phyloP scores from a whole-genome alignment of 352 stramenopile genomes.

The Globisporangium perplexum region DNA sequence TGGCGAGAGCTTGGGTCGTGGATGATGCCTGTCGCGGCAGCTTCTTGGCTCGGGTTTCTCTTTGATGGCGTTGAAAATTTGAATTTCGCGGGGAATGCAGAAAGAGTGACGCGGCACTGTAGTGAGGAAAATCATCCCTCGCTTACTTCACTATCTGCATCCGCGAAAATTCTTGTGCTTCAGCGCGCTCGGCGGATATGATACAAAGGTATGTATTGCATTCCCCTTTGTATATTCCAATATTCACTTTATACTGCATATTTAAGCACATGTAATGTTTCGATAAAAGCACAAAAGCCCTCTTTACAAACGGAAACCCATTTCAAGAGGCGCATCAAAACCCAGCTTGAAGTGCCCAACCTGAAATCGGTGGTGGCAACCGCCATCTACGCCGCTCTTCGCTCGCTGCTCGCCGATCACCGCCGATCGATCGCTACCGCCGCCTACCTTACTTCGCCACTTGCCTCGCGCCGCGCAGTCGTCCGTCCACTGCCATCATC shows the following conservation, averaged over 20 bases:
- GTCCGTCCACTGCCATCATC: background rate
- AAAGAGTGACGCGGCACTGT: background rate
- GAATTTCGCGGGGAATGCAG: conserved; percentile 1
- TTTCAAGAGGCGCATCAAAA: background rate
- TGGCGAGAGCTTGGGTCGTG: no score
- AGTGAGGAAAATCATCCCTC: background rate
- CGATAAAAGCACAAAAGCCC: no score
- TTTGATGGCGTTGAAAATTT: conserved; percentile 9
- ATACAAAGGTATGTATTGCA: background rate
- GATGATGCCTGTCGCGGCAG: background rate
- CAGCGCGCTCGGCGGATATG: background rate
- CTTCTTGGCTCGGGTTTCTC: background rate
- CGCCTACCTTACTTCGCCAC: conserved; percentile 9
- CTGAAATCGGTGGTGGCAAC: conserved; percentile 13
- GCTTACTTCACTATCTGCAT: conserved; percentile 2
- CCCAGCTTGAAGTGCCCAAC: conserved; percentile 22
- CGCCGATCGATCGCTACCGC: no score
- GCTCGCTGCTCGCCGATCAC: no score
- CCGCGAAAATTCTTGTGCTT: conserved; percentile 21
- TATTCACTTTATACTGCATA: background rate
- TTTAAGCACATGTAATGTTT: background rate
- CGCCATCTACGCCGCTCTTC: background rate
- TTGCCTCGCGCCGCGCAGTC: conserved; percentile 7
- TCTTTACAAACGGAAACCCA: background rate
- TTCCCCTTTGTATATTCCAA: background rate